phyloP scores from a whole-genome alignment of 2,329 filamentous ascomycete genomes.

The Orbilia blumenaviensis region DNA sequence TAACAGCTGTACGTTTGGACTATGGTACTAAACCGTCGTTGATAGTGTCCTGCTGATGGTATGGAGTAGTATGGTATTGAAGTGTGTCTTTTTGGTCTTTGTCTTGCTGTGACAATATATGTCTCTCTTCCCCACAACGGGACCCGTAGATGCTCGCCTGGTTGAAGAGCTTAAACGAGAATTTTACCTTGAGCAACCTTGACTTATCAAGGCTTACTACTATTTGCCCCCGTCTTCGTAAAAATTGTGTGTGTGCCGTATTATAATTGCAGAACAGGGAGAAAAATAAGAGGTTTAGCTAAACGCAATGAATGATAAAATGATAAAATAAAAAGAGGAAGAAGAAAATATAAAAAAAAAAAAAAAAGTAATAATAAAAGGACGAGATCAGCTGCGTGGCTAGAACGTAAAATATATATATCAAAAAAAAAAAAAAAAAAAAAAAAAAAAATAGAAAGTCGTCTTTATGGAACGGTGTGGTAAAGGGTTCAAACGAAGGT shows the following conservation, averaged over 20 bases:
- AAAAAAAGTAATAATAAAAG: conserved; percentile 14
- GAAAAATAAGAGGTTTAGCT: not conserved
- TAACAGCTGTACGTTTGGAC: conserved; percentile 23
- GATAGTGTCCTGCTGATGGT: conserved; percentile 38
- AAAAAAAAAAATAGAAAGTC: conserved; percentile 39
- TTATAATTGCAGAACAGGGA: conserved; percentile 4
- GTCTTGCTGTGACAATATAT: conserved; percentile 16
- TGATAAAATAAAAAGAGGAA: conserved; percentile 11
- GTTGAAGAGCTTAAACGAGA: conserved; percentile 48
- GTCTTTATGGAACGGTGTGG: conserved; percentile 35
- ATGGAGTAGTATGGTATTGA: not conserved
- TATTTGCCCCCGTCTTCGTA: conserved; percentile 23
- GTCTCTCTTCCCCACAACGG: conserved; percentile 29
- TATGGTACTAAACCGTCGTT: conserved; percentile 7
- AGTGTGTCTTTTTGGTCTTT: no score
- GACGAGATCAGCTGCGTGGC: conserved; percentile 40
- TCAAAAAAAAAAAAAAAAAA: conserved; percentile 16
- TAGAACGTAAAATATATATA: conserved; percentile 52
- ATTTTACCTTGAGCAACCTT: conserved; percentile 39
- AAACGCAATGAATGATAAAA: conserved; percentile 18
- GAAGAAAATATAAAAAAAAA: conserved; percentile 9
- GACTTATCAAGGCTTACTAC: conserved; percentile 13
- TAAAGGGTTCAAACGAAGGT: conserved; percentile 42
- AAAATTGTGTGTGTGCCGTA: not conserved
- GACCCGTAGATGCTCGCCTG: conserved; percentile 39